phyloP scores from a whole-genome alignment of 805 yeast genomes.

The Wickerhamomyces xylosicus region DNA sequence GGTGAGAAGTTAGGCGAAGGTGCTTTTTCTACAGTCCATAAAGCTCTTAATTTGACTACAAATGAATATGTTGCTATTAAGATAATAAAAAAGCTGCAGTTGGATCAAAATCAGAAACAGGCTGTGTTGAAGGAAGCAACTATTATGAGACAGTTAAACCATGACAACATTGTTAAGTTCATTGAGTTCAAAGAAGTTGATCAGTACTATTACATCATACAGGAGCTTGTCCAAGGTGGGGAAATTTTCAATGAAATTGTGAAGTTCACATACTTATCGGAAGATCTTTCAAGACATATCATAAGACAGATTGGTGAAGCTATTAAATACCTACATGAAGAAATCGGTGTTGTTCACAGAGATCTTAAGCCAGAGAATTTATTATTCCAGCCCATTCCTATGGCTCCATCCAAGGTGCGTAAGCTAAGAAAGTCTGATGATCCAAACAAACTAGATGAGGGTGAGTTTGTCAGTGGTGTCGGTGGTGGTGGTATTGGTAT shows the following conservation, averaged over 20 bases:
- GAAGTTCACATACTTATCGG: slow-evolving; percentile 48
- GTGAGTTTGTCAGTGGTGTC: slow-evolving; percentile 35
- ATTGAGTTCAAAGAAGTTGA: slow-evolving; percentile 46
- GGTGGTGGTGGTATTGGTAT: slow-evolving; percentile 60
- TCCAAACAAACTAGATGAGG: slow-evolving; percentile 51
- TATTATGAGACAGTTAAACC: slow-evolving; percentile 37
- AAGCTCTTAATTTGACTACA: slow-evolving; percentile 41
- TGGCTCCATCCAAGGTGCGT: slow-evolving; percentile 8
- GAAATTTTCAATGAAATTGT: slow-evolving; percentile 69
- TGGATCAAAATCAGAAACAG: slow-evolving; percentile 25
- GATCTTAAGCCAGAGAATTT: slow-evolving; percentile 95
- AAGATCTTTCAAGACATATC: slow-evolving; percentile 49
- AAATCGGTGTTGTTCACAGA: slow-evolving; percentile 88
- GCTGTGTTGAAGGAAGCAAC: slow-evolving; percentile 33
- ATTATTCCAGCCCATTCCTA: slow-evolving; percentile 42
- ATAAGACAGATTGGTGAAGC: slow-evolving; percentile 72
- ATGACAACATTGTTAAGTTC: slow-evolving; percentile 50
- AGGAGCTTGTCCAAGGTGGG: slow-evolving; percentile 66
- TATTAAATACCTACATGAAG: slow-evolving; percentile 83
- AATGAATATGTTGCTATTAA: slow-evolving; percentile 58
- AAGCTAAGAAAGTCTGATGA: slow-evolving; percentile 43
- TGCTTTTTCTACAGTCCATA: slow-evolving; percentile 81
- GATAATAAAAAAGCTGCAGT: slow-evolving; percentile 46
- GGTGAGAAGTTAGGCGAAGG: slow-evolving; percentile 62
- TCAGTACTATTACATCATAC: slow-evolving; percentile 52